Conservation (phyloP, 1,284 basidiomycete genomes). For the Malassezia arunalokei region DNA sequence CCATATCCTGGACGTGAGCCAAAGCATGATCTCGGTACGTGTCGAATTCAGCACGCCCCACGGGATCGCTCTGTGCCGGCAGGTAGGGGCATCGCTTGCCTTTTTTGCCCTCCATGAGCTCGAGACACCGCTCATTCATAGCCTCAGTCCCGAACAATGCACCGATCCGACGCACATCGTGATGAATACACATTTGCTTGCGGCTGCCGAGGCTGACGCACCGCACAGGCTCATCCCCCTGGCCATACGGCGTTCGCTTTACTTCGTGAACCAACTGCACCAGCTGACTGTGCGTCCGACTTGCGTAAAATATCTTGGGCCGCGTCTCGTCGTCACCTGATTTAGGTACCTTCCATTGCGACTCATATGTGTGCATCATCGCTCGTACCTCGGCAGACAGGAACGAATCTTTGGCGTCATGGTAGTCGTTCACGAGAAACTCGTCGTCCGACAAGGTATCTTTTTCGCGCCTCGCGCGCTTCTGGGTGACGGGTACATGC, state of each 20-base stretch:
- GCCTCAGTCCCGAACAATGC: slow-evolving; percentile 53
- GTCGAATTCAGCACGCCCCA: slow-evolving; percentile 52
- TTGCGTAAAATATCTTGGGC: slow-evolving; percentile 67
- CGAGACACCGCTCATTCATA: slow-evolving; percentile 81
- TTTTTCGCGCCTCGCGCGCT: neutral
- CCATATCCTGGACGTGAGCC: slow-evolving; percentile 71
- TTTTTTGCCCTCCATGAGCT: slow-evolving; percentile 55
- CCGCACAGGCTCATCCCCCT: slow-evolving; percentile 16
- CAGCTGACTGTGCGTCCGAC: slow-evolving; percentile 87
- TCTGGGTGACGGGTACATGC: neutral
- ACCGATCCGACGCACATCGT: slow-evolving; percentile 55
- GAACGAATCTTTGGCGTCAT: neutral
- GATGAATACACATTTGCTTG: slow-evolving; percentile 85
- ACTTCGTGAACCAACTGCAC: slow-evolving; percentile 81
- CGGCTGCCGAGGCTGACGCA: slow-evolving; percentile 61
- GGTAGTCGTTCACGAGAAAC: slow-evolving; percentile 20
- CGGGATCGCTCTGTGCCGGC: slow-evolving; percentile 51
- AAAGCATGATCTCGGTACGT: slow-evolving; percentile 79
- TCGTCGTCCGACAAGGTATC: slow-evolving; percentile 22
- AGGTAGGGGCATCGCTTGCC: slow-evolving; percentile 57
- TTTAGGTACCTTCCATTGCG: slow-evolving; percentile 13
- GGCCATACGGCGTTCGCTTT: slow-evolving; percentile 55
- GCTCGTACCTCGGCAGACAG: slow-evolving; percentile 66
- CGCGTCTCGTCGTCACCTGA: slow-evolving; percentile 25
- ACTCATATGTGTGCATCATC: slow-evolving; percentile 55